These are phyloP conservation scores for Strobilomyces echinocephalus DNA, from an alignment of 768 basidiomycete genomes.

Conservation along the genomic window DNA sequence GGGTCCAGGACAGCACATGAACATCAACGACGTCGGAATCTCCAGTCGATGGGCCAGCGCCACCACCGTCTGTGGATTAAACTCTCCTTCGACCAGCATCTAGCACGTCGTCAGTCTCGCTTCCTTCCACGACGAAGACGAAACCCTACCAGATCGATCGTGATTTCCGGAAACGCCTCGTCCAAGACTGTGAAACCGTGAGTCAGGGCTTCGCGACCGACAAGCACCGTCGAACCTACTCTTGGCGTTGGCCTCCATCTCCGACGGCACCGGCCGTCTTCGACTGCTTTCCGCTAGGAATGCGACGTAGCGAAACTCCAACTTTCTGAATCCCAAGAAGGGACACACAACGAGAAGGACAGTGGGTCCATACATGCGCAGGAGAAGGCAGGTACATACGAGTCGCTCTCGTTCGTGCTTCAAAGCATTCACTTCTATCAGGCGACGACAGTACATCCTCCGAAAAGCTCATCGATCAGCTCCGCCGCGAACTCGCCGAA, in stretches of 20 bases:
- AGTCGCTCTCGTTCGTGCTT: too few relatives aligned
- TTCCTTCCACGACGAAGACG: background rate
- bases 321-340: too few relatives aligned
- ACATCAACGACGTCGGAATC: slow-evolving; percentile 55
- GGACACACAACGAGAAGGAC: too few relatives aligned
- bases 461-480: too few relatives aligned
- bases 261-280: slow-evolving; percentile 63
- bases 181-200: slow-evolving; percentile 40
- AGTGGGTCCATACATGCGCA: too few relatives aligned
- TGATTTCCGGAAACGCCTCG: slow-evolving; percentile 62
- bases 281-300: too few relatives aligned
- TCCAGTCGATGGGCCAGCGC: slow-evolving; percentile 45
- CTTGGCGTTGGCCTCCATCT: slow-evolving; percentile 68
- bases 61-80: slow-evolving; percentile 43
- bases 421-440: too few relatives aligned
- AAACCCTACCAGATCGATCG: slow-evolving; percentile 50
- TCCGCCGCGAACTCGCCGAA: too few relatives aligned
- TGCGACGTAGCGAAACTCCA: too few relatives aligned
- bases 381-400: too few relatives aligned
- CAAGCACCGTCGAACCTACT: too few relatives aligned
- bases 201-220: slow-evolving; percentile 48
- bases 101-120: slow-evolving; percentile 15
- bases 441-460: too few relatives aligned
- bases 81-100: slow-evolving; percentile 43
- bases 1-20: slow-evolving; percentile 56